Conservation (phyloP, 805 yeast species). For the Saturnispora galanensis region DNA sequence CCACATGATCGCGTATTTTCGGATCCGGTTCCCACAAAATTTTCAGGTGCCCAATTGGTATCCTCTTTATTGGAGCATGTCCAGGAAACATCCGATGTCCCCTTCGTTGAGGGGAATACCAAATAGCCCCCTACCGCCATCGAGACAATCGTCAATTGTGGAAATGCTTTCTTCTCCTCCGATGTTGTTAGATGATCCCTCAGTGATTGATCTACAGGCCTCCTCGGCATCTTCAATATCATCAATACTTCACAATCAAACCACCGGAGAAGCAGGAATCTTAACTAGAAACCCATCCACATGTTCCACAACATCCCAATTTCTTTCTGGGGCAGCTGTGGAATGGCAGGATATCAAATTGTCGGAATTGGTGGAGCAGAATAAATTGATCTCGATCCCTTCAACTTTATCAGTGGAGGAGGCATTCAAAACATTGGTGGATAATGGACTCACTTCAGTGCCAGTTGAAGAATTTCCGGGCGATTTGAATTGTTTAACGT, state of each 20-base stretch:
- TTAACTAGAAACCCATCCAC: slow-evolving; percentile 31
- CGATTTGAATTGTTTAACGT: slow-evolving; percentile 67
- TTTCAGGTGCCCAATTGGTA: neutral
- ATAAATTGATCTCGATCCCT: slow-evolving; percentile 62
- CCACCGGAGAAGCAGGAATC: too few relatives aligned
- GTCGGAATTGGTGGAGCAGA: slow-evolving; percentile 66
- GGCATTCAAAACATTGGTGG: slow-evolving; percentile 71
- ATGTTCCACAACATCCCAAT: slow-evolving; percentile 25
- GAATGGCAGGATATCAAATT: slow-evolving; percentile 73
- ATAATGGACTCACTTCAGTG: slow-evolving; percentile 70
- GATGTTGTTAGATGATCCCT: slow-evolving; percentile 32
- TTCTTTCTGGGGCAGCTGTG: slow-evolving; percentile 21
- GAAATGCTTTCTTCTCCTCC: slow-evolving; percentile 73
- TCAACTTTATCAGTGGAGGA: slow-evolving; percentile 68
- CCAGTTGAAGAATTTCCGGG: slow-evolving; percentile 57
- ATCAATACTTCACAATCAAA: neutral
- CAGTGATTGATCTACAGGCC: slow-evolving; percentile 5
- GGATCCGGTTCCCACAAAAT: too few relatives aligned
- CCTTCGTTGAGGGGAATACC: slow-evolving; percentile 29
- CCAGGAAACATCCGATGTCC: slow-evolving; percentile 27
- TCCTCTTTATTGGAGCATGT: slow-evolving; percentile 9
- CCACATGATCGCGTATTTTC: too few relatives aligned
- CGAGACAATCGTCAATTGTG: slow-evolving; percentile 59
- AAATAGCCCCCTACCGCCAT: slow-evolving; percentile 24
- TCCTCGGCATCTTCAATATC: slow-evolving; percentile 6